Evolutionary conservation across 2,329 filamentous ascomycete species (phyloP), one percentile per base, ranked within the genome.

Genomic region (Dendrostoma leiphaemia): DNA sequence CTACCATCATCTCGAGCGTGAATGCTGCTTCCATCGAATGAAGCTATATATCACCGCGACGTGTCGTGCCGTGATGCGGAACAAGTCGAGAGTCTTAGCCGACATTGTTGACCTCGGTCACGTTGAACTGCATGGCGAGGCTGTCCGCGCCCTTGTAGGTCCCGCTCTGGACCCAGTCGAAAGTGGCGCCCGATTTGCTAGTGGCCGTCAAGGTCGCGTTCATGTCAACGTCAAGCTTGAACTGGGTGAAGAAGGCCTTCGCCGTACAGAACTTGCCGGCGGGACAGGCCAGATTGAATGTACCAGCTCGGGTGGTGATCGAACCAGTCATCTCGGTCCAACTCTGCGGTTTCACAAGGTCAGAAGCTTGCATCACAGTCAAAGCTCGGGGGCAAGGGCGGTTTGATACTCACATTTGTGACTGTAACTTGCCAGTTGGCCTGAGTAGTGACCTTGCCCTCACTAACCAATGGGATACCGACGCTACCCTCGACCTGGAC

Each of bases 221-320:
- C 3, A 59, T 51, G 13, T 60, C 53, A n/a, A 60, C 51, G 8
- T 60, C 43, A 17, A 61, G 43, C 43, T 57, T 60, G 28, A 54
- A 61, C 12, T 48, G 52, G 8, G 56, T 59, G 37, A 58, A 59
- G 26, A 59, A 59, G 8, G 59, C 57, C 0, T 46, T 38, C 7
- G 54, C 59, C 1, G 54, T 56, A 43, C 59, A 61, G 32, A 60
- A 56, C 29, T 59, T 61, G 19, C 49, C 51, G 1, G 52, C 34
- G 5, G 59, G 54, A 43, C 57, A 60, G 15, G 41, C 54, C 10
- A 61, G 55, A 31, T 54, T 53, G 41, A 61, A 49, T 21, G 55
- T 60, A 13, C 54, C 52, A 1, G 57, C 41, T 28, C 54, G 57
- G 9, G 57, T 61, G 12, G 57, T 21, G 3, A 47, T n/a, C n/a